phyloP scores from a whole-genome alignment of 352 stramenopile genomes.

The Globisporangium echinulatum region DNA sequence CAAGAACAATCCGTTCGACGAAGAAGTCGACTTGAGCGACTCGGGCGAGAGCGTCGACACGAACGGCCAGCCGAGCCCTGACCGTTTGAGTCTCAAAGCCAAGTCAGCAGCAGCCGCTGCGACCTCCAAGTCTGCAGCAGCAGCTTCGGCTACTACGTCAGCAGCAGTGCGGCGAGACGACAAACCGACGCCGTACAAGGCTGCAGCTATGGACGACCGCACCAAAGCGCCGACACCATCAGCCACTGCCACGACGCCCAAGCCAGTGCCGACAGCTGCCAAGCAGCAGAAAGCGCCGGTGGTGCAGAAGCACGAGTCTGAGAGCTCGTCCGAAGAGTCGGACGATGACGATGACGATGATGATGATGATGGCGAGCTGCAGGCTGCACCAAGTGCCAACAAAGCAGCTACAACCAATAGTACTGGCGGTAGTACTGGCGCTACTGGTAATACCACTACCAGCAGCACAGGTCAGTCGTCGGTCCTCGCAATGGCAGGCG shows the following conservation, averaged over 20 bases:
- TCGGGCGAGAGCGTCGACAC: conserved; percentile 83
- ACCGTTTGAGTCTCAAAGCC: conserved; percentile 38
- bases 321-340: conserved; percentile 64
- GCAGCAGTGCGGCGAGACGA: conserved; percentile 16
- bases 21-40: conserved; percentile 83
- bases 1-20: conserved; percentile 85
- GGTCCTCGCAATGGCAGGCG: conserved; percentile 60
- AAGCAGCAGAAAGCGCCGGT: conserved; percentile 34
- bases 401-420: conserved; percentile 5
- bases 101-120: conserved; percentile 12
- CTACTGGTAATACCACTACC: conserved; percentile 1
- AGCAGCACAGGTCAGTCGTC: conserved; percentile 28
- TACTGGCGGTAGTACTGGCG: neutral
- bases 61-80: conserved; percentile 58
- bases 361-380: conserved; percentile 37
- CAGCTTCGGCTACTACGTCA: neutral
- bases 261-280: conserved; percentile 16
- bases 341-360: conserved; percentile 61
- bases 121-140: conserved; percentile 8
- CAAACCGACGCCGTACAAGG: conserved; percentile 15
- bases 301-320: conserved; percentile 52
- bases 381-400: conserved; percentile 10
- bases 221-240: neutral
- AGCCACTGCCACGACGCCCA: conserved; percentile 12
- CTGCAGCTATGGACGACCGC: conserved; percentile 12